A percentile compares a stretch with the other conserved stretches of the same genome.
Conservation (phyloP, 2,329 filamentous ascomycete genomes). For the Alternaria sp. region DNA sequence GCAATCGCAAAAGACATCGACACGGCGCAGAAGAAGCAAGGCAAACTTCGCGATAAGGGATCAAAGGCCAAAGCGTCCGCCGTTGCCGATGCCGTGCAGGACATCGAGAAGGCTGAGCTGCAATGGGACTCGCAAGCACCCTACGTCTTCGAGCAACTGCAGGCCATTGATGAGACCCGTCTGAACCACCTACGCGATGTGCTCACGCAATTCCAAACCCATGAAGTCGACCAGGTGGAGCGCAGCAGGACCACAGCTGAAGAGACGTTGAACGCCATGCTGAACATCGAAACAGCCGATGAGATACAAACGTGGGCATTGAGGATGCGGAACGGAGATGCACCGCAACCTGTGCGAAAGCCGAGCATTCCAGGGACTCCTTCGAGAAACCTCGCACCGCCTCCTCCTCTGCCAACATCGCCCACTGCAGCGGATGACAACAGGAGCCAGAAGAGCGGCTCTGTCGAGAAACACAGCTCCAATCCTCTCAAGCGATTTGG, state of each 20-base stretch:
- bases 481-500: conserved; percentile 53
- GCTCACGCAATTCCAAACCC: conserved; percentile 90
- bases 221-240: conserved; percentile 88
- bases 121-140: conserved; percentile 96
- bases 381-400: conserved; percentile 48
- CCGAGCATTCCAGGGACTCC: conserved; percentile 44
- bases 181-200: conserved; percentile 90
- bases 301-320: conserved; percentile 81
- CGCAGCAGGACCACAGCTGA: conserved; percentile 77
- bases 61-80: conserved; percentile 79
- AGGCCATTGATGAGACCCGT: conserved; percentile 87
- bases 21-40: conserved; percentile 81
- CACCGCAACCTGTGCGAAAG: conserved; percentile 43
- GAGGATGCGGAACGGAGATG: conserved; percentile 52
- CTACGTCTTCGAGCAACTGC: conserved; percentile 92
- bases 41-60: conserved; percentile 83
- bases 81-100: conserved; percentile 75
- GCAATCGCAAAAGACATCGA: conserved; percentile 86
- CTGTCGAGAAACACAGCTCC: conserved; percentile 50
- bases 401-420: conserved; percentile 39
- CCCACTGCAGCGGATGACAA: conserved; percentile 60
- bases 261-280: conserved; percentile 78
- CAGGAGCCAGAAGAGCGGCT: conserved; percentile 64
- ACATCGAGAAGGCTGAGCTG: conserved; percentile 78
- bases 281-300: conserved; percentile 86